Conservation (phyloP, 176 grass and related monocot genomes). For the Bolboschoenus planiculmis region DNA sequence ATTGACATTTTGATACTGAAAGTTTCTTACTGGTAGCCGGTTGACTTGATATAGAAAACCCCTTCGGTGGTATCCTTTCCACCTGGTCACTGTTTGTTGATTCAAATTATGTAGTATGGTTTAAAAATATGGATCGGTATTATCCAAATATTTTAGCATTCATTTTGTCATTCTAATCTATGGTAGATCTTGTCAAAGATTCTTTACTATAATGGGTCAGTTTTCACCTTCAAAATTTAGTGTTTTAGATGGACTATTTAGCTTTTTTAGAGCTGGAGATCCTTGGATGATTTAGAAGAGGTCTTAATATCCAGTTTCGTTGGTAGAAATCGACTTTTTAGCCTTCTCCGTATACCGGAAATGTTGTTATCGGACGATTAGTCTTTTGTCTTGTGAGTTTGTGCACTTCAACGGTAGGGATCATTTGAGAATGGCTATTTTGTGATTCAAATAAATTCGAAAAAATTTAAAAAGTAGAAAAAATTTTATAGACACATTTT, state of each 20-base stretch:
- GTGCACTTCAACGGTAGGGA: background rate
- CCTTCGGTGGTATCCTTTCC: background rate
- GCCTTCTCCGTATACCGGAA: background rate
- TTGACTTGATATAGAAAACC: background rate
- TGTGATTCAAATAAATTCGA: too few relatives aligned
- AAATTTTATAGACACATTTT: too few relatives aligned
- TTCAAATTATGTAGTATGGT: background rate
- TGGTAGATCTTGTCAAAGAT: background rate
- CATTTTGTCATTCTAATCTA: background rate
- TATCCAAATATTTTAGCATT: background rate
- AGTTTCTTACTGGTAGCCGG: background rate
- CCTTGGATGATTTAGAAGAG: background rate
- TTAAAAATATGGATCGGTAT: background rate
- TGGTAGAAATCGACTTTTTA: background rate
- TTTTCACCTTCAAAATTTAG: background rate
- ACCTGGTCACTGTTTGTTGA: background rate
- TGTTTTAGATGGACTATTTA: background rate
- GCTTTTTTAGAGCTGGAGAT: background rate
- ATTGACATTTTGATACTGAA: conserved; percentile 5
- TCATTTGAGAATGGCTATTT: too few relatives aligned
- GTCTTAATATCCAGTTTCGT: background rate
- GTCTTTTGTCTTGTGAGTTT: background rate
- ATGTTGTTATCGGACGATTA: background rate
- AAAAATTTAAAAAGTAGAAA: too few relatives aligned
- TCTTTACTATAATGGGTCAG: background rate